Conservation (phyloP, 1,139 yeast species). For the Kodamaea fungicola region DNA sequence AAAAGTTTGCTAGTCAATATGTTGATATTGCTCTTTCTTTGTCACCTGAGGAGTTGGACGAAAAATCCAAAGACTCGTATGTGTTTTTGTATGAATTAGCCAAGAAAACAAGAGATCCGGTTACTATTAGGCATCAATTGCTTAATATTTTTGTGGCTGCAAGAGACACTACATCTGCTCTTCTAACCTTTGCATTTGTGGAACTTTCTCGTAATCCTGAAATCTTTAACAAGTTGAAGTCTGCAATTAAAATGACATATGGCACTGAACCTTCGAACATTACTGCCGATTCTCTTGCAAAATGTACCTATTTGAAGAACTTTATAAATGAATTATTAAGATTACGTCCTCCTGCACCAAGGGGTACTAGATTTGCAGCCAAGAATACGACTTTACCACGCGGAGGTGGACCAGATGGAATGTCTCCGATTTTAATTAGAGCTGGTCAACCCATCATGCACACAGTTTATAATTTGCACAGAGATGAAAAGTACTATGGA, state of each 20-base stretch:
- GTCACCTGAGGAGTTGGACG: constrained; percentile 33
- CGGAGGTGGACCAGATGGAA: constrained; percentile 49
- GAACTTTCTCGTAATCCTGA: constrained; percentile 43
- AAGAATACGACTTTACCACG: constrained; percentile 47
- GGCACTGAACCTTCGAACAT: constrained; percentile 31
- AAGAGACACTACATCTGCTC: constrained; percentile 47
- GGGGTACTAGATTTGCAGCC: constrained; percentile 45
- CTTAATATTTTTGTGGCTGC: constrained; percentile 46
- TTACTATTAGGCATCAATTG: constrained; percentile 40
- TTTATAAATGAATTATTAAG: constrained; percentile 51
- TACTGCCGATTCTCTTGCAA: constrained; percentile 49
- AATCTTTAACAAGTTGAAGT: constrained; percentile 31
- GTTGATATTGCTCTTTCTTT: constrained; percentile 26
- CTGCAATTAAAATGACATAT: constrained; percentile 29
- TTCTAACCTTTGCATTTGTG: constrained; percentile 37
- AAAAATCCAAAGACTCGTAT: constrained; percentile 34
- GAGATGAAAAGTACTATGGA: constrained; percentile 44
- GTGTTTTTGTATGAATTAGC: constrained; percentile 44
- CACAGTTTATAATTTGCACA: constrained; percentile 46
- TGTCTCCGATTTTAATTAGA: constrained; percentile 39
- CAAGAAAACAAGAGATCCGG: constrained; percentile 42
- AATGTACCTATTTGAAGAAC: constrained; percentile 44
- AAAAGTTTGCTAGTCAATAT: constrained; percentile 29
- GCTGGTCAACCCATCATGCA: constrained; percentile 47
- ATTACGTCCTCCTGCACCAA: constrained; percentile 55